A percentile compares a stretch with the other conserved stretches of the same genome.
phyloP scores from a whole-genome alignment of 306 rosid genomes.

The Malus asiatica region DNA sequence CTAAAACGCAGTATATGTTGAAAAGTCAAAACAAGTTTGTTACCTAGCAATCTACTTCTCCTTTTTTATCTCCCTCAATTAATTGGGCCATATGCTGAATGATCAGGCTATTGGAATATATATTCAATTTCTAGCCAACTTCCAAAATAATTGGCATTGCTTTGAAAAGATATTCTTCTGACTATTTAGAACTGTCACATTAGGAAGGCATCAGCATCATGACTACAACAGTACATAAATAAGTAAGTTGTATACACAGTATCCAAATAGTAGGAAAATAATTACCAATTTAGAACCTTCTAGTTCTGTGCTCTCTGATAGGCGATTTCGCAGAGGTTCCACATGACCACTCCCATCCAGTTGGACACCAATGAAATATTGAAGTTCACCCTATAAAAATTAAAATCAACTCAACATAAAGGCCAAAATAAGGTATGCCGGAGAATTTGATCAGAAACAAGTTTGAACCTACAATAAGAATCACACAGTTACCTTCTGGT shows the following conservation, averaged over 20 bases:
- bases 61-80: not conserved
- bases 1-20: not conserved
- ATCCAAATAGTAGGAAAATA: slow-evolving; percentile 1
- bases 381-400: slow-evolving; percentile 76
- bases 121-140: not conserved
- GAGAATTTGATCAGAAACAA: slow-evolving; percentile 5
- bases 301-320: slow-evolving; percentile 55
- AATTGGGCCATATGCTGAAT: not conserved
- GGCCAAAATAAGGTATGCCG: not conserved
- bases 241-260: not conserved
- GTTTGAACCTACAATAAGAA: slow-evolving; percentile 11
- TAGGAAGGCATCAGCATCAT: not conserved
- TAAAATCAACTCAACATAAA: not conserved
- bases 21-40: not conserved
- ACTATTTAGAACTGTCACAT: not conserved
- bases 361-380: slow-evolving; percentile 94
- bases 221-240: not conserved
- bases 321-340: slow-evolving; percentile 56
- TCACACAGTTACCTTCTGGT: slow-evolving; percentile 56
- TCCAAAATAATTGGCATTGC: not conserved
- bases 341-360: slow-evolving; percentile 87
- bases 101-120: not conserved
- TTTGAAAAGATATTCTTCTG: not conserved
- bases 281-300: slow-evolving; percentile 65
- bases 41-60: not conserved